phyloP scores from a whole-genome alignment of 2,329 filamentous ascomycete species.

The Xylariaceae sp. region DNA sequence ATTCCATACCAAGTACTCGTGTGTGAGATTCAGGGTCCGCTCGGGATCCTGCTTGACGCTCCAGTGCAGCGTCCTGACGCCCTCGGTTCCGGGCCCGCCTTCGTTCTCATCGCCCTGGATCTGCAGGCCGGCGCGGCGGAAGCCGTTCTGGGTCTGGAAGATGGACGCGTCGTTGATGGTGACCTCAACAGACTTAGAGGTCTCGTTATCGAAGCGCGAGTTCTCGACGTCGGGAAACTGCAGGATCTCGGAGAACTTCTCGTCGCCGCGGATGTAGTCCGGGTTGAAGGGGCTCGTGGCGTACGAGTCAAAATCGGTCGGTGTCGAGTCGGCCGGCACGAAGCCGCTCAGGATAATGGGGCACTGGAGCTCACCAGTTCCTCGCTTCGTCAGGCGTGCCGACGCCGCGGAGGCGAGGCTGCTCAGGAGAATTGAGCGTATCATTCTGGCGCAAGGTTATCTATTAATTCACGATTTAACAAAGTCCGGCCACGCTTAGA shows the following conservation, averaged over 20 bases:
- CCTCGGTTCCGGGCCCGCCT: slow-evolving; percentile 39
- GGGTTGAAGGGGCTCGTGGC: slow-evolving; percentile 38
- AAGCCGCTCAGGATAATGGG: slow-evolving; percentile 33
- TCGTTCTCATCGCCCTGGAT: slow-evolving; percentile 46
- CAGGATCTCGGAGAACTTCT: slow-evolving; percentile 34
- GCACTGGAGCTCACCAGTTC: slow-evolving; percentile 32
- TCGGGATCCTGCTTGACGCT: slow-evolving; percentile 36
- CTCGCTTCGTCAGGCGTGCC: slow-evolving; percentile 22
- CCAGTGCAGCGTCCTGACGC: slow-evolving; percentile 37
- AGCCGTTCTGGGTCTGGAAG: slow-evolving; percentile 49
- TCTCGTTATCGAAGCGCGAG: slow-evolving; percentile 45
- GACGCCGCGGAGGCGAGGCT: slow-evolving; percentile 25
- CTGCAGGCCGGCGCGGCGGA: slow-evolving; percentile 49
- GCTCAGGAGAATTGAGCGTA: slow-evolving; percentile 25
- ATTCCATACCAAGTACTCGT: slow-evolving; percentile 36
- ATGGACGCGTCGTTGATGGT: slow-evolving; percentile 48
- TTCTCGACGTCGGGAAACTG: slow-evolving; percentile 32
- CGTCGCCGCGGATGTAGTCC: slow-evolving; percentile 34
- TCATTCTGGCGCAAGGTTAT: slow-evolving; percentile 18
- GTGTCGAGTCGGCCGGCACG: slow-evolving; percentile 27
- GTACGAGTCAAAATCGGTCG: slow-evolving; percentile 37
- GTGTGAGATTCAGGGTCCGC: slow-evolving; percentile 36
- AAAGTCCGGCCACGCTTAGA: neutral
- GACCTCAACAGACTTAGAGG: slow-evolving; percentile 45
- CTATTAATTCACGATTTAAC: neutral